phyloP scores from a whole-genome alignment of 495 filamentous ascomycete genomes.

The Parathielavia appendiculata region DNA sequence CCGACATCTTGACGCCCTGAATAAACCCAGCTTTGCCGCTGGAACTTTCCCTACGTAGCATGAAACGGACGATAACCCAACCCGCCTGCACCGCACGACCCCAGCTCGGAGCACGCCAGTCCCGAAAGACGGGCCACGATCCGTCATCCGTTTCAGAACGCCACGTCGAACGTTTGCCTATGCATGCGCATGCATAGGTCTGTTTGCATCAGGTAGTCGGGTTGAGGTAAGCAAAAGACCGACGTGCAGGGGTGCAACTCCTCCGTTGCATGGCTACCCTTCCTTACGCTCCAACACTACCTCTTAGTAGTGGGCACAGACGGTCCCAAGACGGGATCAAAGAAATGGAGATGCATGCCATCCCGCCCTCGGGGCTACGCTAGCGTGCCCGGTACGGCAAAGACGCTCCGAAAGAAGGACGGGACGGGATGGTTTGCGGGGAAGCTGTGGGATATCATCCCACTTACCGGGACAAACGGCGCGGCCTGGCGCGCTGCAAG shows the following conservation, averaged over 20 bases:
- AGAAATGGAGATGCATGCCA: no score
- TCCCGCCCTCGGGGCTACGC: no score
- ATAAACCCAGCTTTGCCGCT: constrained; percentile 1
- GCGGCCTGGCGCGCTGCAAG: no score
- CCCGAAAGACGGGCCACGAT: not conserved
- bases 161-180: not conserved
- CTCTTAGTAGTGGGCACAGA: no score
- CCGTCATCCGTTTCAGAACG: not conserved
- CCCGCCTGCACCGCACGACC: not conserved
- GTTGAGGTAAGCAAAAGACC: not conserved
- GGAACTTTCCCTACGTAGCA: constrained; percentile 7
- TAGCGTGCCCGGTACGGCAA: not conserved
- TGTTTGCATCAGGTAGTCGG: not conserved
- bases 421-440: not conserved
- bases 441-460: not conserved
- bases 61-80: not conserved
- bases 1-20: not conserved
- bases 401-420: not conserved
- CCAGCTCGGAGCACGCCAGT: not conserved
- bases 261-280: no score
- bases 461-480: no score
- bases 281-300: no score
- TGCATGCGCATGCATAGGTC: not conserved
- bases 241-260: no score
- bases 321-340: no score